Base-by-base conservation (phyloP, 2,329 filamentous ascomycete genomes). In the Cladosporium austrohemisphaericum region DNA sequence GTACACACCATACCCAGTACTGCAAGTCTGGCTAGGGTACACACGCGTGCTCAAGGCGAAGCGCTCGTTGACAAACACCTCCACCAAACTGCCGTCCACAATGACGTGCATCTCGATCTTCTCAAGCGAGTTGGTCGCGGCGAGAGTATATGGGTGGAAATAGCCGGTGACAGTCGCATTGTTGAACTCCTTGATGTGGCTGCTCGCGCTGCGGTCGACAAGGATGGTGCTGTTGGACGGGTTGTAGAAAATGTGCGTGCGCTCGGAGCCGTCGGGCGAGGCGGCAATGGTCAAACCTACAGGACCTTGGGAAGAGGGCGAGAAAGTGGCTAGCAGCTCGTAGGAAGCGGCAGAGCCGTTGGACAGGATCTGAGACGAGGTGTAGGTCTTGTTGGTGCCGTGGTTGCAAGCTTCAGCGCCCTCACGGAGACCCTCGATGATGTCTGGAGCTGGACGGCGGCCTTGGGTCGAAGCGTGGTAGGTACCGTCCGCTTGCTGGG, bases 21-120 rank as follows among this genome's bases (percentile, higher is more conserved):
- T 72, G 55, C 73, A 73, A 18, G 59, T 62, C 50, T 68, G 67
- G 25, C 61, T 62, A 9, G 73, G 73, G 53, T 76, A 76, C 36
- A 76, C 71, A 29, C 73, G 65, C 4, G 72, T 73, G 1, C 65
- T 61, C 29, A 69, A 55, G 1, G 65, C 64, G 16, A 69, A 69
- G n/a, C 68, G 60, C 25, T 67, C 71, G 51, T 76, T 76, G 33
- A 74, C 59, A 53, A 71, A 74, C 20, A 76, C 57, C 58, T 76
- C 74, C 0, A 75, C 59, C 19, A 75, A 59, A 1, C 69, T 73
- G 19, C 73, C 73, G 50, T 76, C 74, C 32, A 76, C 55, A 58
- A 72, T 75, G 50, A 76, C 61, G 49, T 74, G 61, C 61, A 75
- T 68, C 5, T 60, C 57, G 25, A 76, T 61, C 14, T 64, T 60